Conservation (phyloP, 2,329 filamentous ascomycete genomes). For the Whalleya microplaca region DNA sequence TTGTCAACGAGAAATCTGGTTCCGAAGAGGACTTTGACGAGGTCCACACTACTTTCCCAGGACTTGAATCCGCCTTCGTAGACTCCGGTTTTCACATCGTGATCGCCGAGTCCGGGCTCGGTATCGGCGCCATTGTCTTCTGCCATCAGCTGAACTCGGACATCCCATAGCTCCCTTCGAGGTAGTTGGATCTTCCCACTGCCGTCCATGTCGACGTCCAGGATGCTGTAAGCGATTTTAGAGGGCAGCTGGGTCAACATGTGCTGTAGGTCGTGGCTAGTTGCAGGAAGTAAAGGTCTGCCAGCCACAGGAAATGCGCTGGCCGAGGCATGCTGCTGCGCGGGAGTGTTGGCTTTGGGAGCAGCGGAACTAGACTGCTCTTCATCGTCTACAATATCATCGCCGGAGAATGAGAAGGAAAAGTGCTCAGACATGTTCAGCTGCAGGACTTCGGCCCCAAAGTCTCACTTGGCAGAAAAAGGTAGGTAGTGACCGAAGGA, state of each 20-base stretch:
- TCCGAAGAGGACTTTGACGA: slow-evolving; percentile 68
- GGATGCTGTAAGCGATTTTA: slow-evolving; percentile 70
- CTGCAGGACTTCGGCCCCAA: background rate
- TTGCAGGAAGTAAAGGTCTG: slow-evolving; percentile 60
- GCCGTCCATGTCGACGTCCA: slow-evolving; percentile 64
- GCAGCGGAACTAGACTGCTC: slow-evolving; percentile 38
- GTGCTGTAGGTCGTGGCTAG: slow-evolving; percentile 52
- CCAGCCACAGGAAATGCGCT: slow-evolving; percentile 65
- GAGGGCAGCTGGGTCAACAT: slow-evolving; percentile 68
- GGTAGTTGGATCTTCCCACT: slow-evolving; percentile 61
- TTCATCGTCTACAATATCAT: slow-evolving; percentile 62
- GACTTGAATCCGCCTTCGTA: slow-evolving; percentile 91
- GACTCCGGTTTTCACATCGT: slow-evolving; percentile 79
- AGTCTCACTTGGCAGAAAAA: slow-evolving; percentile 1
- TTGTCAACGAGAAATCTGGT: slow-evolving; percentile 41
- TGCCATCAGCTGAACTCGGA: slow-evolving; percentile 80
- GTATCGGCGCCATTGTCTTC: slow-evolving; percentile 54
- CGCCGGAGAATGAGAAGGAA: slow-evolving; percentile 65
- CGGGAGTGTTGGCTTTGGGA: slow-evolving; percentile 26
- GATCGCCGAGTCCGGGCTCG: slow-evolving; percentile 60
- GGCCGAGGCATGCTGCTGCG: slow-evolving; percentile 32
- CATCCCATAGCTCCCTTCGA: slow-evolving; percentile 79
- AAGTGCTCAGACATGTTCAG: slow-evolving; percentile 47
- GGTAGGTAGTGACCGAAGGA: background rate
- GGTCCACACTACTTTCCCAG: slow-evolving; percentile 83